Evolutionary conservation across 345 rosid species (phyloP), one percentile per base, ranked within the genome.

Genomic region (Passiflora organensis): DNA sequence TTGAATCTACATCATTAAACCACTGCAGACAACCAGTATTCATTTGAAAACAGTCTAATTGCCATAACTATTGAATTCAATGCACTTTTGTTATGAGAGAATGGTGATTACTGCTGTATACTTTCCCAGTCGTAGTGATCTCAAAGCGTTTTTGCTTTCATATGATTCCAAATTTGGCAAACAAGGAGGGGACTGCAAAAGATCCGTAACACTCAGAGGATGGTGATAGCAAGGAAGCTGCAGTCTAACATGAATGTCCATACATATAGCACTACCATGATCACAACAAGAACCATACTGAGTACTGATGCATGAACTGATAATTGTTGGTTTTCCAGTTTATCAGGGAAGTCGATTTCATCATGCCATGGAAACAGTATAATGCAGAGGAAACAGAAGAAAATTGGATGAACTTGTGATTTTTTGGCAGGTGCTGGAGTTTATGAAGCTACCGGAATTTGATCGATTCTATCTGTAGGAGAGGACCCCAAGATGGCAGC

Each of bases 401-500:
- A n/a, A n/a, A n/a, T 28, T 28, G 34, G 34, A 2, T 2, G 5
- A 28, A 28, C 34, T 28, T 28, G 3, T 28, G 34, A 28, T 28
- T 28, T 8, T 8, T 28, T 28, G 3, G 34, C 34, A 28, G 34
- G 8, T 28, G 32, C 19, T 5, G 9, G 9, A 32, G 49, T 21
- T 25, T 42, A 19, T 15, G 9, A 55, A 62, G 17, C 73, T 80
- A 89, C 97, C 74, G 87, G 95, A 49, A 66, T 76, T 64, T 84
- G 36, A 64, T 63, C 44, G 64, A 77, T 63, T 78, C 58, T 80
- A 62, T 72, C 75, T 16, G 53, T 58, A 44, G 84, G 75, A 39
- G 84, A 71, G 57, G 91, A 70, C 62, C 97, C 97, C 76, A 86
- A 65, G 28, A 89, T 82, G 70, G 87, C 87, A 62, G 96, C 85